Evolutionary conservation across 179 eudicot species (phyloP).

Genomic region (Silene noctiflora): DNA sequence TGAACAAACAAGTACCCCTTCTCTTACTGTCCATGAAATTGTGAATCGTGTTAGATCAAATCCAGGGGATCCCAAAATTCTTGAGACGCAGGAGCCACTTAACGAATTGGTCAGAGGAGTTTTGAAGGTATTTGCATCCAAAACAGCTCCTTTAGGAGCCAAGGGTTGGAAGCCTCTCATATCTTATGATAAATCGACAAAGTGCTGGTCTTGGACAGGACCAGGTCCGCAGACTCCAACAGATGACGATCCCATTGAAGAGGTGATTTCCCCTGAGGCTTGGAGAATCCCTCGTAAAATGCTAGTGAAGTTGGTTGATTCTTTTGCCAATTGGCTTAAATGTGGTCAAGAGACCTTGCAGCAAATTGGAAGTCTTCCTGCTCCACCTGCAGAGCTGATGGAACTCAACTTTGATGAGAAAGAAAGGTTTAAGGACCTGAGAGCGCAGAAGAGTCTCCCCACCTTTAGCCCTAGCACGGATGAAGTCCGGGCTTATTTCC

Average conservation of each 20-base stretch:
- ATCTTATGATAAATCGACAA: conserved; percentile 54
- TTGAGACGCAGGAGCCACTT: conserved; percentile 86
- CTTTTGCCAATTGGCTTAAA: conserved; percentile 92
- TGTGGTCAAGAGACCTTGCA: conserved; percentile 77
- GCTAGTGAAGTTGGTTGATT: conserved; percentile 83
- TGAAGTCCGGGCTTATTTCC: conserved; percentile 70
- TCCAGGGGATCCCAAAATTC: conserved; percentile 85
- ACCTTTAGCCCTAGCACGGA: conserved; percentile 77
- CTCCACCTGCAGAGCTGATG: conserved; percentile 65
- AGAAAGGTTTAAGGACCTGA: conserved; percentile 72
- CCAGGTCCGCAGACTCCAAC: conserved; percentile 41
- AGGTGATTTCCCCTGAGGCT: conserved; percentile 68
- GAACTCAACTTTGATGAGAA: conserved; percentile 57
- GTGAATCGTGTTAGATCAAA: conserved; percentile 72
- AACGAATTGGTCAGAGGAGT: conserved; percentile 82
- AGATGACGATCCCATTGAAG: conserved; percentile 41
- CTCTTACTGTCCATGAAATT: conserved; percentile 64
- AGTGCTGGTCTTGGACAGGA: conserved; percentile 83
- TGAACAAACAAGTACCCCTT: conserved; percentile 35
- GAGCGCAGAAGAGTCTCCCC: conserved; percentile 76
- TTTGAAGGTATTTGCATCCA: conserved; percentile 67
- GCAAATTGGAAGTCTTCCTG: conserved; percentile 78
- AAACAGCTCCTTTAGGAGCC: conserved; percentile 79
- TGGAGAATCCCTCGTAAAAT: conserved; percentile 80
- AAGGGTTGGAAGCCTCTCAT: conserved; percentile 94